Evolutionary conservation across 352 stramenopile genomes (phyloP).

Genomic region (Globisporangium ultimum): DNA sequence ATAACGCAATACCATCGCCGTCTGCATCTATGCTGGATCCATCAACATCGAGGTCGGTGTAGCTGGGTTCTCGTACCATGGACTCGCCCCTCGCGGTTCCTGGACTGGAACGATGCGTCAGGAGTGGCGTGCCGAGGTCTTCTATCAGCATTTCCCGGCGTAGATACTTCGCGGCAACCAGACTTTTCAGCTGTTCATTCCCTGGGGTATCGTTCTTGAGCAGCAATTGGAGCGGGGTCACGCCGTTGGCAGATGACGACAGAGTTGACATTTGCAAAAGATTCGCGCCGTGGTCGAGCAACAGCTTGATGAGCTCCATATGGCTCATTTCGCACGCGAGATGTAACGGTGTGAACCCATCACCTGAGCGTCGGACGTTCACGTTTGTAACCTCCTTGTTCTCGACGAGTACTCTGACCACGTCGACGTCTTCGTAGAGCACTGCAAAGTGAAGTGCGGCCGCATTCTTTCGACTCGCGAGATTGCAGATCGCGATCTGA

Average conservation of each 20-base stretch:
- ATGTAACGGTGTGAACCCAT: conserved; percentile 66
- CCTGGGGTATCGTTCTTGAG: conserved; percentile 46
- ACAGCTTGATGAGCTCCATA: conserved; percentile 38
- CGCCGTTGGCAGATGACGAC: conserved; percentile 26
- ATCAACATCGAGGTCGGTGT: background rate
- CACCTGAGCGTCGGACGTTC: conserved; percentile 51
- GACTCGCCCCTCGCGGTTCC: background rate
- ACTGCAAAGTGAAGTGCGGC: conserved; percentile 64
- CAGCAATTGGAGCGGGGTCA: conserved; percentile 50
- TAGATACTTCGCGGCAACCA: conserved; percentile 38
- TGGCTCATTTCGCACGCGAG: conserved; percentile 56
- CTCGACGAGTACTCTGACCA: conserved; percentile 33
- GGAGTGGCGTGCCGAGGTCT: conserved; percentile 13
- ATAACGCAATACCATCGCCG: background rate
- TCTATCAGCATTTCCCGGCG: conserved; percentile 42
- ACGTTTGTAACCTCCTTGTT: conserved; percentile 39
- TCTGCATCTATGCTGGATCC: conserved; percentile 12
- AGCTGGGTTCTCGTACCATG: background rate
- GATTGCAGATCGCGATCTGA: conserved; percentile 19
- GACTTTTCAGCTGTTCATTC: conserved; percentile 40
- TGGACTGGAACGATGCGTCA: conserved; percentile 3
- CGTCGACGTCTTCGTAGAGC: conserved; percentile 46
- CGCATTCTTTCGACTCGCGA: conserved; percentile 38
- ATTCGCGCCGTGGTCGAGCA: conserved; percentile 50
- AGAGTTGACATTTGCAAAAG: conserved; percentile 48